phyloP scores from a whole-genome alignment of 306 rosid species.

The Quercus engelmannii region DNA sequence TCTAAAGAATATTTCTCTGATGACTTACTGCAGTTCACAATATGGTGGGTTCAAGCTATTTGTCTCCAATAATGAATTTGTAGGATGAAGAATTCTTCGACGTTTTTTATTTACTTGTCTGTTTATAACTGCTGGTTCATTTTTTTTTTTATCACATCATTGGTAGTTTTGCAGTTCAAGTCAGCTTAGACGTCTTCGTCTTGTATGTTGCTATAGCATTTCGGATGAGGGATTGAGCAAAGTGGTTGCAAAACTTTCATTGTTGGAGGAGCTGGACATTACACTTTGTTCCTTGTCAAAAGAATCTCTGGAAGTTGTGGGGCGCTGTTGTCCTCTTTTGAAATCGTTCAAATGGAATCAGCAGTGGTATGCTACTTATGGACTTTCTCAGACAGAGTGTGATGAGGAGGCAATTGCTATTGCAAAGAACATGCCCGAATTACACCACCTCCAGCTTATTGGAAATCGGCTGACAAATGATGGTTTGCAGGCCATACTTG shows the following conservation, averaged over 20 bases:
- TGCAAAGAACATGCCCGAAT: not conserved
- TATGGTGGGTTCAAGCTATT: no score
- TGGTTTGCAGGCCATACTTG: not conserved
- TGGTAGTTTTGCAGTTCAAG: slow-evolving; percentile 35
- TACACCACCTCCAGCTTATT: not conserved
- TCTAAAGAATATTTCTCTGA: no score
- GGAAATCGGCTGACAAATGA: not conserved
- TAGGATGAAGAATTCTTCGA: no score
- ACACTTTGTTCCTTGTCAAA: slow-evolving; percentile 25
- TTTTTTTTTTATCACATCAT: not conserved
- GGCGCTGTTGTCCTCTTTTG: slow-evolving; percentile 46
- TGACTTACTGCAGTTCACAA: no score
- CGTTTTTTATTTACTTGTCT: no score
- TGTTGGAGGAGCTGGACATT: slow-evolving; percentile 62
- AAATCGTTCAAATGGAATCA: slow-evolving; percentile 44
- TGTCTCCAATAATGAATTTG: no score
- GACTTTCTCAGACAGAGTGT: not conserved
- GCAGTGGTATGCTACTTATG: not conserved
- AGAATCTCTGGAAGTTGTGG: slow-evolving; percentile 38
- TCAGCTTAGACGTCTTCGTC: slow-evolving; percentile 34
- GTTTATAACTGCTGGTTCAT: not conserved
- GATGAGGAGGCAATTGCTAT: slow-evolving; percentile 46
- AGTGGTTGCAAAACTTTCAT: slow-evolving; percentile 43
- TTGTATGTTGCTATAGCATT: slow-evolving; percentile 34
- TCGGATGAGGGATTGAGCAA: slow-evolving; percentile 44